These are phyloP conservation scores for Dioscorea zingiberensis DNA, from an alignment of 106 monocot species.

Conservation along the genomic window DNA sequence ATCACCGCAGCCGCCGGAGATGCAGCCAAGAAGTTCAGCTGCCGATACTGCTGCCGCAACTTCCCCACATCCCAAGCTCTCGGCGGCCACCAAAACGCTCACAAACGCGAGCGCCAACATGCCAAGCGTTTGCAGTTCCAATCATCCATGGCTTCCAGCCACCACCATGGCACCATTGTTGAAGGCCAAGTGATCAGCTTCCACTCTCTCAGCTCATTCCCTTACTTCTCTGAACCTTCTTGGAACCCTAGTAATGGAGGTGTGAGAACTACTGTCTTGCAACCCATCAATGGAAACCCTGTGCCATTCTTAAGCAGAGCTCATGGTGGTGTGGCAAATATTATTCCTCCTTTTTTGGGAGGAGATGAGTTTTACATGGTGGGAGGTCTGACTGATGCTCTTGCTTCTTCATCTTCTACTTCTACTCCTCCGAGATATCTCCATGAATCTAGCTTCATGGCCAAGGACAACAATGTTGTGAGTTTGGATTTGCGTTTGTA, in stretches of 20 bases:
- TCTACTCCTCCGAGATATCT: conserved; percentile 1
- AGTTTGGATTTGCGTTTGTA: conserved; percentile 45
- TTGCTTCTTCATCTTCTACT: not conserved
- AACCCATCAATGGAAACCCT: conserved; percentile 25
- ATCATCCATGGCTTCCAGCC: conserved; percentile 17
- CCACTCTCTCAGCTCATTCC: not conserved
- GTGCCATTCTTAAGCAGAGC: conserved; percentile 18
- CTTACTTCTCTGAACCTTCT: not conserved
- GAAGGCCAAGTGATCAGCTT: conserved; percentile 12
- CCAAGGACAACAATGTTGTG: conserved; percentile 25
- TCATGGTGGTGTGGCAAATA: not conserved
- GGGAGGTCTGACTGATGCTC: not conserved
- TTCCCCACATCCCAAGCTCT: conserved; percentile 97
- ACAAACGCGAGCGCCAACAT: conserved; percentile 82
- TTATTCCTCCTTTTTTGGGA: not conserved
- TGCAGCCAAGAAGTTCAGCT: conserved; percentile 65
- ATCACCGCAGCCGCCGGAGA: not conserved
- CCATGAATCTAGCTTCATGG: not conserved
- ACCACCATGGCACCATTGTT: conserved; percentile 27
- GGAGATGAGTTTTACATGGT: not conserved
- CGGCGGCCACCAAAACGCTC: conserved; percentile 81
- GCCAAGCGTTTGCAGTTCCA: conserved; percentile 79
- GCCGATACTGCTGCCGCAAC: conserved; percentile 92
- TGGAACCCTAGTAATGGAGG: conserved; percentile 6
- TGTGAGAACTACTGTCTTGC: conserved; percentile 10